These are phyloP conservation scores for Boletus pseudopeckii DNA, from an alignment of 768 basidiomycete genomes.

Conservation along the genomic window DNA sequence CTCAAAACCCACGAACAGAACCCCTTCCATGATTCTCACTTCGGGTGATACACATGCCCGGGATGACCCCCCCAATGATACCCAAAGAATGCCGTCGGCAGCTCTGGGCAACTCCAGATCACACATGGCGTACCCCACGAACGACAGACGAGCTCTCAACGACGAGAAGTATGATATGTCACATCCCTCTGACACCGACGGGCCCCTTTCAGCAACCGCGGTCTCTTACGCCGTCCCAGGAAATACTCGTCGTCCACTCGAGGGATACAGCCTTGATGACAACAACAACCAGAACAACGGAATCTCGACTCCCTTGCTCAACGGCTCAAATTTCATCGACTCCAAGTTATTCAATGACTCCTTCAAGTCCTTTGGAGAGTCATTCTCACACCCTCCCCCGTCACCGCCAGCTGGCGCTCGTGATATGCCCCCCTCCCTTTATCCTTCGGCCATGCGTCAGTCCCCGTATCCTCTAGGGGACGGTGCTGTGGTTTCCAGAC, in stretches of 20 bases:
- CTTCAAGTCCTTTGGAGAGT: conserved; percentile 32
- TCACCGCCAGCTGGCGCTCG: conserved; percentile 20
- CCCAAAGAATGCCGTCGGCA: conserved; percentile 11
- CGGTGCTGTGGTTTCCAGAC: conserved; percentile 30
- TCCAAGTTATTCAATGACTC: conserved; percentile 29
- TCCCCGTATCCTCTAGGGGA: conserved; percentile 41
- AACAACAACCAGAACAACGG: conserved; percentile 17
- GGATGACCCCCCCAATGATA: conserved; percentile 13
- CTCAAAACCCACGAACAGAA: conserved; percentile 21
- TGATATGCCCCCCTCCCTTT: conserved; percentile 33
- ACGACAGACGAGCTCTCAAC: conserved; percentile 24
- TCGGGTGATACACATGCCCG: conserved; percentile 29
- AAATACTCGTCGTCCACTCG: conserved; percentile 44
- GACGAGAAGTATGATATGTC: conserved; percentile 21
- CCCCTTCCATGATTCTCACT: conserved; percentile 31
- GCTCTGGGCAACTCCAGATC: conserved; percentile 13
- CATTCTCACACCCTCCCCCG: conserved; percentile 20
- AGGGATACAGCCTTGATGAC: conserved; percentile 54
- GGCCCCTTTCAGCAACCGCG: conserved; percentile 28
- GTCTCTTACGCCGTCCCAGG: conserved; percentile 47
- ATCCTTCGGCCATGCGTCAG: conserved; percentile 45
- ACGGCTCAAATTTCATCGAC: conserved; percentile 26
- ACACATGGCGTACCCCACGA: conserved; percentile 13
- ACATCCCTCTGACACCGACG: conserved; percentile 12
- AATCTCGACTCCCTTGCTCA: conserved; percentile 19